Evolutionary conservation across 805 yeast species (phyloP), one percentile per base, ranked within the genome.

Genomic region (Pichia cabralensis): DNA sequence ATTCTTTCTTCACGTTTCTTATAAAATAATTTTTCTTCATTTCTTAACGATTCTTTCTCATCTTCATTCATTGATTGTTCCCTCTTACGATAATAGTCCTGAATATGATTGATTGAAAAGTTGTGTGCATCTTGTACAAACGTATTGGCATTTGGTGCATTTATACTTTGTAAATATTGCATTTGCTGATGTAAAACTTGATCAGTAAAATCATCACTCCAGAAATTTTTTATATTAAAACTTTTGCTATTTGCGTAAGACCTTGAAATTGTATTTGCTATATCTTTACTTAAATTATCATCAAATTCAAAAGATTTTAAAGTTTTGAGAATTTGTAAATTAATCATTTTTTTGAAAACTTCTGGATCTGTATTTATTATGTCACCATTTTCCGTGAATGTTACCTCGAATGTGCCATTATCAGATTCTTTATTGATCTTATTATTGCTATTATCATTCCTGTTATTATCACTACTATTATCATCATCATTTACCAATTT

Each of bases 291-390:
- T n/a, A n/a, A n/a, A n/a, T 38, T 22, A 26, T 42, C 40, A 24
- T 46, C 50, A 12, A 48, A 32, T 30, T 44, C 43, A 25, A 48
- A 44, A 8, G 49, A 41, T 33, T 48, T 46, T 22, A 49, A 28
- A 10, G 54, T 53, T 29, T 45, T 42, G 15, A 47, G 34, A 7
- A 49, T 46, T 20, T 49, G 52, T 5, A 32, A 28, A 31, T 48
- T 48, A 20, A 49, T 45, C 29, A 36, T 36, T 20, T 28, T 31
- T 21, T 49, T 47, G 11, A 33, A 13, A 18, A 22, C 5, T 21
- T 33, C 47, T 25, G n/a, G n/a, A n/a, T n/a, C n/a, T n/a, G n/a
- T n/a, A n/a, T n/a, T n/a, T n/a, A n/a, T n/a, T n/a, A n/a, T n/a
- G n/a, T n/a, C n/a, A n/a, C n/a, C n/a, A n/a, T n/a, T n/a, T n/a